phyloP scores from a whole-genome alignment of 176 grass and related monocot species.

The Poa pratensis region DNA sequence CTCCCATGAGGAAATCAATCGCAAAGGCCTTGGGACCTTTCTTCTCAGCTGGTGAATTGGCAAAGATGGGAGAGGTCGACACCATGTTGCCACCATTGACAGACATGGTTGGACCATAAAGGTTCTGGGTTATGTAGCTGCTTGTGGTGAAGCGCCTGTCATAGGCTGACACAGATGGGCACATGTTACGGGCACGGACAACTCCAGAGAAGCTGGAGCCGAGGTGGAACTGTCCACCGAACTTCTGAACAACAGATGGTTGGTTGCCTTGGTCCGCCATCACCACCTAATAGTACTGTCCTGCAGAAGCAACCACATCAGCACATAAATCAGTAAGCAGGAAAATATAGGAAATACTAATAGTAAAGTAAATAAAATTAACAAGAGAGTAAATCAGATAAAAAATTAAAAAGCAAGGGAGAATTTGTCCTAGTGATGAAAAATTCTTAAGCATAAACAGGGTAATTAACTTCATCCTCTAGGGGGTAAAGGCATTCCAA shows the following conservation, averaged over 20 bases:
- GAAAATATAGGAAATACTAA: background rate
- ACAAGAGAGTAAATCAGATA: background rate
- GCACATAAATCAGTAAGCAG: background rate
- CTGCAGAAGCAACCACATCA: constrained; percentile 28
- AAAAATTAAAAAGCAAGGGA: background rate
- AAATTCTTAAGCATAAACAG: background rate
- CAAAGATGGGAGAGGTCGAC: constrained; percentile 63
- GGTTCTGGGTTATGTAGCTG: constrained; percentile 53
- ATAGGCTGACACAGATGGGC: constrained; percentile 49
- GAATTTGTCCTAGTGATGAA: background rate
- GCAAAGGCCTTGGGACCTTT: constrained; percentile 66
- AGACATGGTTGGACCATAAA: constrained; percentile 44
- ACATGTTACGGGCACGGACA: constrained; percentile 53
- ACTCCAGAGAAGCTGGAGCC: constrained; percentile 68
- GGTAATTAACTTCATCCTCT: background rate
- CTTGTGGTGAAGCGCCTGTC: constrained; percentile 51
- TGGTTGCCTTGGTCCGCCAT: constrained; percentile 68
- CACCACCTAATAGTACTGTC: constrained; percentile 27
- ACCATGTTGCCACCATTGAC: constrained; percentile 47
- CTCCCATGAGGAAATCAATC: constrained; percentile 94
- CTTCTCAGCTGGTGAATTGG: constrained; percentile 77
- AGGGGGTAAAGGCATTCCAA: background rate
- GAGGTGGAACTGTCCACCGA: constrained; percentile 68
- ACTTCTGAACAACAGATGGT: constrained; percentile 70
- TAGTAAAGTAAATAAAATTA: background rate